Evolutionary conservation across 2,329 filamentous ascomycete genomes (phyloP).

Genomic region (Blumeria hordei): DNA sequence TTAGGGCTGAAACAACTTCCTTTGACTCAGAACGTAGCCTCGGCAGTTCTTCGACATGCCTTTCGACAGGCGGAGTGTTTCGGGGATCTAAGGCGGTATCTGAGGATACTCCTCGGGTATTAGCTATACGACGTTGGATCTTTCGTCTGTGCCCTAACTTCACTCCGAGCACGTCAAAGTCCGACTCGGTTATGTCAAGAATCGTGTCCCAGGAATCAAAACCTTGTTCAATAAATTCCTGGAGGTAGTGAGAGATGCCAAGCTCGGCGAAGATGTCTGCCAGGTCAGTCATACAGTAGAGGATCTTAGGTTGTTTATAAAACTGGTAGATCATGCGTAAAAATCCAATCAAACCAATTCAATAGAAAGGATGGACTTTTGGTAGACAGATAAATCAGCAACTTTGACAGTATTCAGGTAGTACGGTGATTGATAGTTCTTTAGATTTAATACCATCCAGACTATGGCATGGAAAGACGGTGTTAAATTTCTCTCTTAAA

Average conservation of each 20-base stretch:
- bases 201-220: slow-evolving; percentile 73
- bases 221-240: slow-evolving; percentile 49
- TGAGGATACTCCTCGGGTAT: slow-evolving; percentile 34
- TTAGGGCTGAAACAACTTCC: slow-evolving; percentile 19
- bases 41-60: slow-evolving; percentile 29
- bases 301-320: too few species aligned
- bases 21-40: slow-evolving; percentile 19
- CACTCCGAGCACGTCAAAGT: slow-evolving; percentile 51
- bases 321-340: too few species aligned
- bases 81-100: slow-evolving; percentile 15
- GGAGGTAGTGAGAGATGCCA: slow-evolving; percentile 55
- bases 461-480: too few species aligned
- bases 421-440: too few species aligned
- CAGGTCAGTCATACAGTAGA: slow-evolving; percentile 25
- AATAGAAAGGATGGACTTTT: too few species aligned
- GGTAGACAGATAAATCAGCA: too few species aligned
- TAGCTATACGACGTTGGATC: slow-evolving; percentile 62
- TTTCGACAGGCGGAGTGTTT: slow-evolving; percentile 30
- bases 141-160: slow-evolving; percentile 68
- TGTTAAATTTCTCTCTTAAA: too few species aligned
- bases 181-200: slow-evolving; percentile 62
- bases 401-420: too few species aligned
- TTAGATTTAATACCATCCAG: too few species aligned
- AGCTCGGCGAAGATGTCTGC: slow-evolving; percentile 45
- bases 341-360: too few species aligned